These are phyloP conservation scores for Picochlorum sp. DNA, from an alignment of 139 green algal species.

Conservation along the genomic window DNA sequence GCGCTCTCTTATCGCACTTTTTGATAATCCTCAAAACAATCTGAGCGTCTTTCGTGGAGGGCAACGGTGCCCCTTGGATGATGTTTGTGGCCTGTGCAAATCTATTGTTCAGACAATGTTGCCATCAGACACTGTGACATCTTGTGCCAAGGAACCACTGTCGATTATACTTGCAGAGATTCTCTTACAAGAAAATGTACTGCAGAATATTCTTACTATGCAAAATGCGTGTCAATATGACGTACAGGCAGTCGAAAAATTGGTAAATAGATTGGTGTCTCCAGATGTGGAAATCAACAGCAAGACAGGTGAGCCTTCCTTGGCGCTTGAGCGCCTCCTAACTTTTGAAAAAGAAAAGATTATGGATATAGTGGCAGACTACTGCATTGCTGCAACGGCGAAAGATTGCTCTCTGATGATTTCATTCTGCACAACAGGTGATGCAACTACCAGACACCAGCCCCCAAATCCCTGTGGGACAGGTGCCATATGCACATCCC, in stretches of 20 bases:
- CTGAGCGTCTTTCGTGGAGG: constrained; percentile 61
- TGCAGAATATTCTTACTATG: constrained; percentile 35
- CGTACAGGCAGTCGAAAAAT: constrained; percentile 36
- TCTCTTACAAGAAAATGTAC: constrained; percentile 20
- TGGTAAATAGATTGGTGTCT: constrained; percentile 27
- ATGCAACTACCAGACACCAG: background rate
- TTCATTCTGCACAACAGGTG: constrained; percentile 29
- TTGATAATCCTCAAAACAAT: constrained; percentile 65
- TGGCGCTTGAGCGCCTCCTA: constrained; percentile 16
- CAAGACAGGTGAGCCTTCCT: too few relatives aligned
- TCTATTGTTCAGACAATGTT: too few relatives aligned
- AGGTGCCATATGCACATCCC: background rate
- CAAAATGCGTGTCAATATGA: constrained; percentile 52
- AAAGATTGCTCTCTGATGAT: constrained; percentile 85
- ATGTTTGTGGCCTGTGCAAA: background rate
- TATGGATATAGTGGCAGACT: constrained; percentile 40
- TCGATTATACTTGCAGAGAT: background rate
- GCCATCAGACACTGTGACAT: too few relatives aligned
- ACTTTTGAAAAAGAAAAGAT: constrained; percentile 17
- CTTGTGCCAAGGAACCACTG: background rate
- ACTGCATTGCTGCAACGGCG: constrained; percentile 59
- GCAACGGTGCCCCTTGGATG: background rate
- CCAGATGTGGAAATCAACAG: too few relatives aligned
- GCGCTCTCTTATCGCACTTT: constrained; percentile 28
- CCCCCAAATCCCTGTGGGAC: background rate